Evolutionary conservation across 1,139 yeast species (phyloP).

Genomic region (Martiniozyma asiatica): DNA sequence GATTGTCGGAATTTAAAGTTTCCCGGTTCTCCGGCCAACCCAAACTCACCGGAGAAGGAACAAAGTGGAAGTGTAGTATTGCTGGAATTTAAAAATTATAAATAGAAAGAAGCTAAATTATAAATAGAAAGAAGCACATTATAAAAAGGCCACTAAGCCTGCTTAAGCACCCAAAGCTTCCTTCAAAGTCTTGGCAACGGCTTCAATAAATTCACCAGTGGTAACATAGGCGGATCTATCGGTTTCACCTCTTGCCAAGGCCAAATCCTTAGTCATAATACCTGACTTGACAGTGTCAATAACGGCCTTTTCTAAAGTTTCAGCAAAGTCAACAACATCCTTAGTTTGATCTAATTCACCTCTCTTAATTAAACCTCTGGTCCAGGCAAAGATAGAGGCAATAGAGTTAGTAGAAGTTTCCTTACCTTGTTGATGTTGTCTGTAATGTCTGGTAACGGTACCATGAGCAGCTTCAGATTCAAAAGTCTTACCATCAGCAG

Average conservation of each 20-base stretch:
- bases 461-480: constrained; percentile 86
- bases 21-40: too few species aligned
- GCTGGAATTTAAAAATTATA: too few species aligned
- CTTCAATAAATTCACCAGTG: constrained; percentile 64
- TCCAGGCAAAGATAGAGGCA: constrained; percentile 79
- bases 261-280: constrained; percentile 75
- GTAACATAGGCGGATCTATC: constrained; percentile 40
- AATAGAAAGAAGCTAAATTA: too few species aligned
- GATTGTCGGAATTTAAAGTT: too few species aligned
- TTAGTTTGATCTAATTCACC: constrained; percentile 66
- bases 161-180: constrained; percentile 11
- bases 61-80: too few species aligned
- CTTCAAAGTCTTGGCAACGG: constrained; percentile 43
- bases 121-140: too few species aligned
- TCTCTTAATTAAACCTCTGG: constrained; percentile 75
- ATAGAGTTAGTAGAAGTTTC: constrained; percentile 78
- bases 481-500: constrained; percentile 79
- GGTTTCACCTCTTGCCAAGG: constrained; percentile 42
- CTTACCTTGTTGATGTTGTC: constrained; percentile 75
- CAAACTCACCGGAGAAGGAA: too few species aligned
- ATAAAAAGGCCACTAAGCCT: too few species aligned
- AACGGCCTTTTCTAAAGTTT: constrained; percentile 55
- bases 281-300: constrained; percentile 63
- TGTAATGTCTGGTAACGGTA: constrained; percentile 76
- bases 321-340: constrained; percentile 57